Base-by-base conservation (phyloP, 495 filamentous ascomycete genomes). In the Talaromyces adpressus region DNA sequence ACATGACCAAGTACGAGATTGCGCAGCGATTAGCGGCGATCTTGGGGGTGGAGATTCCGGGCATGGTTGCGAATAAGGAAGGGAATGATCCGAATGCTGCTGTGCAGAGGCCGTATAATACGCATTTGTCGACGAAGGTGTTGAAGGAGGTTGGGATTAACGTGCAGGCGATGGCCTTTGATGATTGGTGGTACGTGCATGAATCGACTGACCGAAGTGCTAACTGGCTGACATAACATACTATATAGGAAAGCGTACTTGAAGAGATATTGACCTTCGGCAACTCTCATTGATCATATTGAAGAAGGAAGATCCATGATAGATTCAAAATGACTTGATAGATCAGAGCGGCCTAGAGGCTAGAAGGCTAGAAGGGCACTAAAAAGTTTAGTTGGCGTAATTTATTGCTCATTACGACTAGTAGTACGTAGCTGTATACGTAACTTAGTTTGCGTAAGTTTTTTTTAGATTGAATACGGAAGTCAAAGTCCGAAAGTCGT, bases 1-100 rank as follows among this genome's bases (percentile, higher is more conserved):
- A 82, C 64, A 89, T 87, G 76, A 97, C 93, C 53, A 97, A 97
- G 79, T 97, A 93, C 70, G 86, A 93, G 73, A 96, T 97, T 52
- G 93, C 89, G 70, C 76, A 92, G 76, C 76, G 85, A 20, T 84
- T 97, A 69, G 89, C 85, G 16, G 86, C 92, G 65, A 90, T 97
- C 62, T 82, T 93, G 77, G 91, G 91, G 1, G 72, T 95, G 58
- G 79, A 89, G 7, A 74, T 92, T n/a, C 81, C 84, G 39, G 82
- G 84, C 27, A 88, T 97, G 73, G 79, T 83, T 64, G 75, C 85
- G 11, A 91, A 91, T 67, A 81, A 87, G 61, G 81, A 92, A 69
- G 89, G 87, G 5, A 89, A 91, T 68, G 90, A 93, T 61, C 89
- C 88, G 27, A 87, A 85, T 41, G 86, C 86, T 29, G 78, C 81